These are phyloP conservation scores for Antarctomyces pellizariae DNA, from an alignment of 495 filamentous ascomycete genomes.

Conservation along the genomic window DNA sequence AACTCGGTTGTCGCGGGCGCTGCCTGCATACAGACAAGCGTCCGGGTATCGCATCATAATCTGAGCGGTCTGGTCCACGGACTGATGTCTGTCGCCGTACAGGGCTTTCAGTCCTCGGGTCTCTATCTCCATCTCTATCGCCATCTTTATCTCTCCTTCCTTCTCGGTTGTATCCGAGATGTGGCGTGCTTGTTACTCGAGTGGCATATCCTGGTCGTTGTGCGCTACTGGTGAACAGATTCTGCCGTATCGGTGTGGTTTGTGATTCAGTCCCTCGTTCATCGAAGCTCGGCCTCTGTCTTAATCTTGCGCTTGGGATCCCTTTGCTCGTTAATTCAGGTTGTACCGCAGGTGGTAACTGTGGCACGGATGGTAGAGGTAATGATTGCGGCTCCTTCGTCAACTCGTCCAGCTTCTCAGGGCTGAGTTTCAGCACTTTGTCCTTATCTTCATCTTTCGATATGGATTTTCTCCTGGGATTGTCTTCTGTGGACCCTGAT, in stretches of 20 bases:
- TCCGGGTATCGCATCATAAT: not conserved
- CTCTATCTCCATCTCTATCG: not conserved
- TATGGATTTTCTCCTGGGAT: slow-evolving; percentile 6
- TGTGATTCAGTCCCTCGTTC: slow-evolving; percentile 2
- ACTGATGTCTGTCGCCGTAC: slow-evolving; percentile 6
- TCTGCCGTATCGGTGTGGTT: not conserved
- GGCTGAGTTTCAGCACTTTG: slow-evolving; percentile 25
- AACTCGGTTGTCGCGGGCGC: slow-evolving; percentile 1
- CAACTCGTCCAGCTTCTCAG: slow-evolving; percentile 28
- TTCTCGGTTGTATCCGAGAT: not conserved
- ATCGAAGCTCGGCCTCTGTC: slow-evolving; percentile 7
- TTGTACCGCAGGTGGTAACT: slow-evolving; percentile 1
- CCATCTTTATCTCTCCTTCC: too few species aligned
- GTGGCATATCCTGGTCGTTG: too few species aligned
- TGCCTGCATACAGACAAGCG: too few species aligned
- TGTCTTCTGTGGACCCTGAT: too few species aligned
- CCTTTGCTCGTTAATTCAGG: too few species aligned
- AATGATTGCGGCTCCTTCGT: slow-evolving; percentile 30
- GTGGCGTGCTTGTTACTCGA: not conserved
- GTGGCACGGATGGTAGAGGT: slow-evolving; percentile 12
- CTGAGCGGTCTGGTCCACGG: slow-evolving; percentile 4
- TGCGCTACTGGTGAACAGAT: slow-evolving; percentile 1
- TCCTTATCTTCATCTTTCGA: slow-evolving; percentile 12
- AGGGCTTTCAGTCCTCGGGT: slow-evolving; percentile 7
- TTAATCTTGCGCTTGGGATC: slow-evolving; percentile 6